phyloP scores from a whole-genome alignment of 2,329 filamentous ascomycete species.

The Penicillium fuscoglaucum region DNA sequence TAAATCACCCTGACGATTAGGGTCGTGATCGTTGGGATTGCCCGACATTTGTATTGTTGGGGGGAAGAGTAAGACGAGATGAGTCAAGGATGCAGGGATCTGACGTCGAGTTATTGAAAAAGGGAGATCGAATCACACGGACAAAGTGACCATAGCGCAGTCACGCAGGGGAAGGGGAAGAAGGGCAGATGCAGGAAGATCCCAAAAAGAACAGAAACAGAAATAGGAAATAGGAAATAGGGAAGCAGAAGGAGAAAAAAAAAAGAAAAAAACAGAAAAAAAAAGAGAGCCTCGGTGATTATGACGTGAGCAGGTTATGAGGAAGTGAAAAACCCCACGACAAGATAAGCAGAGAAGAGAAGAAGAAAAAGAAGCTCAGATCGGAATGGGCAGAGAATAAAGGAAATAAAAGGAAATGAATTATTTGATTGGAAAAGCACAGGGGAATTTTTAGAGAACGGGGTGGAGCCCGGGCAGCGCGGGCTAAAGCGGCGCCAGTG shows the following conservation, averaged over 20 bases:
- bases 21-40: slow-evolving; percentile 44
- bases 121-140: slow-evolving; percentile 26
- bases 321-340: slow-evolving; percentile 7
- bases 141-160: slow-evolving; percentile 28
- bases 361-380: slow-evolving; percentile 15
- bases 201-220: slow-evolving; percentile 11
- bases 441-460: slow-evolving; percentile 23
- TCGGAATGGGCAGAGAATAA: slow-evolving; percentile 5
- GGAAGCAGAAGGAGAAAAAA: slow-evolving; percentile 19
- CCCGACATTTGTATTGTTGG: slow-evolving; percentile 41
- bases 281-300: slow-evolving; percentile 29
- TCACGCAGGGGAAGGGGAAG: slow-evolving; percentile 26
- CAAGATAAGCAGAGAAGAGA: slow-evolving; percentile 14
- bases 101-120: slow-evolving; percentile 29
- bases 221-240: slow-evolving; percentile 19
- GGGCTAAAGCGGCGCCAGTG: slow-evolving; percentile 32
- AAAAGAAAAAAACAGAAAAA: slow-evolving; percentile 15
- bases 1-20: slow-evolving; percentile 36
- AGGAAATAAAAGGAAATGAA: slow-evolving; percentile 15
- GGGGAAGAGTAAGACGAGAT: slow-evolving; percentile 20
- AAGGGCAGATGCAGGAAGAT: slow-evolving; percentile 16
- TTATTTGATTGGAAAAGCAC: slow-evolving; percentile 22
- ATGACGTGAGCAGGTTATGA: slow-evolving; percentile 32
- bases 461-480: slow-evolving; percentile 25
- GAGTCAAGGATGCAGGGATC: slow-evolving; percentile 30